Evolutionary conservation across 2,329 filamentous ascomycete species (phyloP).

Genomic region (Apiospora kogelbergensis): DNA sequence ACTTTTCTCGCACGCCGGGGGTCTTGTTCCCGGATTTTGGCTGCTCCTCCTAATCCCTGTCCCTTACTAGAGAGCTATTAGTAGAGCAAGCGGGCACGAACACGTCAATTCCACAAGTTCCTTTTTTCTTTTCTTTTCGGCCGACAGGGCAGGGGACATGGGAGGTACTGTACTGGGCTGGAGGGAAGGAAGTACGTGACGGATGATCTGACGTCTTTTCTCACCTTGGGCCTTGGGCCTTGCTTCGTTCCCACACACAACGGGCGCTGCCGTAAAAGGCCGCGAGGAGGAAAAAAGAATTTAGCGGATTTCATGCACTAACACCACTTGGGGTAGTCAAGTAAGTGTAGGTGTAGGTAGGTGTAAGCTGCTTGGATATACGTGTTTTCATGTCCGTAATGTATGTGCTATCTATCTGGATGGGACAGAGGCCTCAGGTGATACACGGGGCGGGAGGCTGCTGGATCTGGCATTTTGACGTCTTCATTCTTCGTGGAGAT

Average conservation of each 20-base stretch:
- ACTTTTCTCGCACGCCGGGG: slow-evolving; percentile 1
- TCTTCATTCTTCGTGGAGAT: neutral
- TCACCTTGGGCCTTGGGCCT: neutral
- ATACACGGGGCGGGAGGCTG: neutral
- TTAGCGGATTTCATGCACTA: slow-evolving; percentile 4
- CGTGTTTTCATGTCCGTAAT: neutral
- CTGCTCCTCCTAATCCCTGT: neutral
- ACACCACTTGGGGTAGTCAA: neutral
- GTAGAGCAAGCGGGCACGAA: neutral
- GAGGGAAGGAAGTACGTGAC: neutral
- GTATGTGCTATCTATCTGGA: neutral
- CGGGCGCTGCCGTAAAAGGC: neutral
- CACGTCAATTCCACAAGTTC: slow-evolving; percentile 7
- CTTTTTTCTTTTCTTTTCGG: neutral
- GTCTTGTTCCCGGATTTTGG: neutral
- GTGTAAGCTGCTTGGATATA: neutral
- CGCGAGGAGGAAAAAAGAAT: neutral
- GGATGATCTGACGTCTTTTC: neutral
- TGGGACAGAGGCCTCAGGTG: neutral
- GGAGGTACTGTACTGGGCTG: neutral
- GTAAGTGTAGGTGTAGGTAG: neutral
- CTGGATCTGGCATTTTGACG: neutral
- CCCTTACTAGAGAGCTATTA: neutral
- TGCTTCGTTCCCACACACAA: slow-evolving; percentile 1
- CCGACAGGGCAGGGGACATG: neutral